Base-by-base conservation (phyloP, 331 rosid species). In the Stylosanthes scabra region DNA sequence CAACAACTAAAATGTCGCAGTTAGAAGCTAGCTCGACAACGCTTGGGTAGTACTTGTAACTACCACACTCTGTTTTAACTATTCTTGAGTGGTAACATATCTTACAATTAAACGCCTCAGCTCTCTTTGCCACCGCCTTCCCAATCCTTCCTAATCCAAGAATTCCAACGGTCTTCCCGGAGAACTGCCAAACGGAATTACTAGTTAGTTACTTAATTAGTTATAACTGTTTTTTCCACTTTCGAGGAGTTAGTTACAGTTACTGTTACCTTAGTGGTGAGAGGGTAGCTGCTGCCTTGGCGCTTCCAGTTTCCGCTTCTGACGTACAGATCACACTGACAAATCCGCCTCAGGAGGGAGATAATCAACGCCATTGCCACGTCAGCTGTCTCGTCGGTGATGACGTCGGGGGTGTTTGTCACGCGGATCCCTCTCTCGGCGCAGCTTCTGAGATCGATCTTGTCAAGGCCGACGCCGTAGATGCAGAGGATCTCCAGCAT, bases 71-170 rank as follows among this genome's bases (percentile, higher is more conserved):
- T 68, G 70, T 71, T 66, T 89, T 89, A 80, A 78, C 75, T 29
- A 89, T 85, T 83, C 97, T 86, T 1, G 96, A 85, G 78, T 78
- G 64, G 81, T 89, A 94, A 49, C 72, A 41, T 63, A 94, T 88
- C 28, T 86, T 65, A 78, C 97, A 94, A 74, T 78, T 69, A 59
- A 94, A 94, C 59, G 83, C 99, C 85, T 94, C 96, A 42, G 95
- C 96, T 79, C 97, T 87, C 80, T 84, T 88, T 8, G 96, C 97
- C 66, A 94, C 39, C 55, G 91, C 96, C 65, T 50, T 34, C 11
- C 99, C 99, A 11, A 94, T 94, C 67, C 99, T 88, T 71, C 99
- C 99, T 72, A 94, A 34, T 46, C 97, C 97, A 9, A 94, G 54
- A 63, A 94, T 83, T 41, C 99, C 99, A 37, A 94, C 91, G 3